A percentile compares a stretch with the other conserved stretches of the same genome.
phyloP scores from a whole-genome alignment of 2,329 filamentous ascomycete species.

The Trichoderma polysporum region DNA sequence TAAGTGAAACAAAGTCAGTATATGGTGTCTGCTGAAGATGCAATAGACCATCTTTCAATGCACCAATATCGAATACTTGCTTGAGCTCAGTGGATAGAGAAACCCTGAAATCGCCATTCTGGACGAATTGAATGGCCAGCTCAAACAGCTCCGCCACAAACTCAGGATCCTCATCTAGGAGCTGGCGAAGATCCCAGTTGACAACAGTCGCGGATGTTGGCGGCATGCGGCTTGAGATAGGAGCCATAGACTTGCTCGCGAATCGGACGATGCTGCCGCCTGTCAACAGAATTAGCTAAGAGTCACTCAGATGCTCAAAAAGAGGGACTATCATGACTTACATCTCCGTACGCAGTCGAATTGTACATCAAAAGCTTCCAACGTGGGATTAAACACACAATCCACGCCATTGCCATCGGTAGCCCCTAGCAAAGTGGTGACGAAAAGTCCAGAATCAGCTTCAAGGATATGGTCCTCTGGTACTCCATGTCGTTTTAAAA shows the following conservation, averaged over 20 bases:
- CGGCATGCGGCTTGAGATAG: slow-evolving; percentile 19
- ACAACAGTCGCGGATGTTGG: slow-evolving; percentile 31
- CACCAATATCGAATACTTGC: slow-evolving; percentile 25
- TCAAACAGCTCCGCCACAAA: slow-evolving; percentile 34
- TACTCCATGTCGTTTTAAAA: slow-evolving; percentile 39
- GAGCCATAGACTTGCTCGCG: slow-evolving; percentile 26
- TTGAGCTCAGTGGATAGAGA: not conserved
- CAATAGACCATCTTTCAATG: slow-evolving; percentile 31
- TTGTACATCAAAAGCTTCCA: slow-evolving; percentile 34
- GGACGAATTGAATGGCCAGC: slow-evolving; percentile 20
- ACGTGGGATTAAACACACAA: slow-evolving; percentile 48
- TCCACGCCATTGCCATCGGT: slow-evolving; percentile 41
- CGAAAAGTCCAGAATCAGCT: slow-evolving; percentile 36
- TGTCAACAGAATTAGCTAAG: slow-evolving; percentile 17
- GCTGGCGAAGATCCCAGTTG: slow-evolving; percentile 35
- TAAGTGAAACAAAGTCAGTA: slow-evolving; percentile 27
- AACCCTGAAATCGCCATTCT: not conserved
- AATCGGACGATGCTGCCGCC: slow-evolving; percentile 38
- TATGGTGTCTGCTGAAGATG: slow-evolving; percentile 31
- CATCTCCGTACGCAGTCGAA: slow-evolving; percentile 38
- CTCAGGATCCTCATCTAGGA: slow-evolving; percentile 35
- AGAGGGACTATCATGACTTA: slow-evolving; percentile 27
- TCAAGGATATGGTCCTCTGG: slow-evolving; percentile 40
- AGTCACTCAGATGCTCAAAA: not conserved
- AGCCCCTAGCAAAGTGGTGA: slow-evolving; percentile 32